These are phyloP conservation scores for Nematocida sp. DNA, from an alignment of 371 early-diverging fungal genomes.

Conservation along the genomic window DNA sequence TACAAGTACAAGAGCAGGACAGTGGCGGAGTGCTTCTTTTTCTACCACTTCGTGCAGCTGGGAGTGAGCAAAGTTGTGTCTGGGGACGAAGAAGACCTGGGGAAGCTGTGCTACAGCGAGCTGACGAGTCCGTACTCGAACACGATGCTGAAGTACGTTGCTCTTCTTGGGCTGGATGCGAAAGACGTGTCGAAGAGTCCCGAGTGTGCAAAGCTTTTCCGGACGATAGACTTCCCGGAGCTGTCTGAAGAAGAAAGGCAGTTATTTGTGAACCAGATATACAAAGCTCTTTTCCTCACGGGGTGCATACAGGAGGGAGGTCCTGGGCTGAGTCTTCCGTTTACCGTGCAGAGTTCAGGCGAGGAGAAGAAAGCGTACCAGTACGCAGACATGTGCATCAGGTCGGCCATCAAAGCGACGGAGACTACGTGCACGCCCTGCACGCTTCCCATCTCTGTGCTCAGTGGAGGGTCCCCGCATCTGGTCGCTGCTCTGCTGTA, in stretches of 20 bases:
- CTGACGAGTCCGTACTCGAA: constrained; percentile 19
- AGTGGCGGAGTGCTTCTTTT: constrained; percentile 32
- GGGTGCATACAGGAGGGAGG: constrained; percentile 18
- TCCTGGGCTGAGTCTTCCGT: neutral
- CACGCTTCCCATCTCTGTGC: constrained; percentile 14
- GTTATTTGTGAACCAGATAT: constrained; percentile 41
- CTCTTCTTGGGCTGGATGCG: constrained; percentile 21
- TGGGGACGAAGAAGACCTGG: neutral
- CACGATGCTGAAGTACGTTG: constrained; percentile 17
- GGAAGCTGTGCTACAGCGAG: neutral
- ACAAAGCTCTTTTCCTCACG: constrained; percentile 31
- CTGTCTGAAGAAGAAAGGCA: constrained; percentile 5
- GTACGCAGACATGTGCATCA: constrained; percentile 37
- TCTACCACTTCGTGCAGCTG: constrained; percentile 37
- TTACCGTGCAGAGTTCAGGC: neutral
- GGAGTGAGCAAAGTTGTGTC: neutral
- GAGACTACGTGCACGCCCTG: constrained; percentile 18
- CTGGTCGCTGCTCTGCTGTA: constrained; percentile 47
- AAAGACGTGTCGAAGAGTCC: neutral
- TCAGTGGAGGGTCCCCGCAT: constrained; percentile 8
- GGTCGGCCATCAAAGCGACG: constrained; percentile 47
- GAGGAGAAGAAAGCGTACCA: neutral
- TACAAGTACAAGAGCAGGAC: constrained; percentile 23
- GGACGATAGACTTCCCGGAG: neutral
- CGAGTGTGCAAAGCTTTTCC: neutral